A percentile compares a stretch with the other conserved stretches of the same genome.
Conservation (phyloP, 2,329 filamentous ascomycete species). For the Hypomyces perniciosus region DNA sequence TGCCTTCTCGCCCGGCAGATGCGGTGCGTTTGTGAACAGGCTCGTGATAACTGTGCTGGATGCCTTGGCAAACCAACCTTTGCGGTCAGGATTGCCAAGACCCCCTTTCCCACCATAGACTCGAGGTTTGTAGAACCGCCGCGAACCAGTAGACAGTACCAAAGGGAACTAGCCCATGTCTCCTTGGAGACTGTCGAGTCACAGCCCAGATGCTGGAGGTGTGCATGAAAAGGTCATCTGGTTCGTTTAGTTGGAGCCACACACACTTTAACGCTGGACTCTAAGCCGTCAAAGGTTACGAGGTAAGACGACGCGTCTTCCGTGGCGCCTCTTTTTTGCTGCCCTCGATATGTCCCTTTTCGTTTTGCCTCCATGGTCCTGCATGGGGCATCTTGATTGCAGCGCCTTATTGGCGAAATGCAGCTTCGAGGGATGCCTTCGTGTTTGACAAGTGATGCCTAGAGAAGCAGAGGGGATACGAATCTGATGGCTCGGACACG, state of each 20-base stretch:
- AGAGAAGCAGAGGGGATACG: neutral
- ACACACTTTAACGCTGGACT: neutral
- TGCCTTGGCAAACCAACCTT: too few relatives aligned
- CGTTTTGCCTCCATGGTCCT: neutral
- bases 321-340: neutral
- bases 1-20: neutral
- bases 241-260: neutral
- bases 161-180: too few relatives aligned
- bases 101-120: too few relatives aligned
- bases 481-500: slow-evolving; percentile 1
- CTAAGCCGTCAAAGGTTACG: slow-evolving; percentile 3
- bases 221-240: neutral
- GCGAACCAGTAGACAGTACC: too few relatives aligned
- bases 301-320: slow-evolving; percentile 7
- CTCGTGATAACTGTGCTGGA: too few relatives aligned
- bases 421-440: too few relatives aligned
- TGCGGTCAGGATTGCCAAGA: too few relatives aligned
- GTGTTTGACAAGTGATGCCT: too few relatives aligned
- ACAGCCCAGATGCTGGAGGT: neutral
- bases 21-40: too few relatives aligned
- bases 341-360: too few relatives aligned
- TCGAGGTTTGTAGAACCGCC: too few relatives aligned
- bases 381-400: neutral
- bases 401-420: neutral
- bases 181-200: too few relatives aligned